A percentile compares a stretch with the other conserved stretches of the same genome.
Conservation (phyloP, 2,329 filamentous ascomycete species). For the Fusarium pseudonygamai region DNA sequence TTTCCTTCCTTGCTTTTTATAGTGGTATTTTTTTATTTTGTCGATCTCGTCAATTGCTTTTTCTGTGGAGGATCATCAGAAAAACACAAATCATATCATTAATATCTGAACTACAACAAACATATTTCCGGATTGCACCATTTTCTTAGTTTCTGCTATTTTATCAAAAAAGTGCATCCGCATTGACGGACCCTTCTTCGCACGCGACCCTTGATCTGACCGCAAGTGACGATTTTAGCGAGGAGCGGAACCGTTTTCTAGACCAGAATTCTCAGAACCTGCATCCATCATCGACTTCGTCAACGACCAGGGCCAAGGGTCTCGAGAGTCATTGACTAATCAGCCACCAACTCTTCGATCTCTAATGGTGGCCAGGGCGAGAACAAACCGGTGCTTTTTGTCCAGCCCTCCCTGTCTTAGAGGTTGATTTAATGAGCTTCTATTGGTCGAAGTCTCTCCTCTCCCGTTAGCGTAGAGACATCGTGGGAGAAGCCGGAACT, state of each 20-base stretch:
- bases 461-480: conserved; percentile 28
- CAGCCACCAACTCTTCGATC: conserved; percentile 26
- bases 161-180: conserved; percentile 9
- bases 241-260: conserved; percentile 32
- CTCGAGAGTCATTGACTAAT: conserved; percentile 27
- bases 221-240: conserved; percentile 32
- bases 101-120: not conserved
- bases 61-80: not conserved
- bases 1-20: conserved; percentile 26
- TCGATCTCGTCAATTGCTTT: conserved; percentile 16
- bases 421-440: conserved; percentile 4
- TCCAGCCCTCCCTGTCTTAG: conserved; percentile 32
- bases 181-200: conserved; percentile 10
- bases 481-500: conserved; percentile 48
- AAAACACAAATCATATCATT: not conserved
- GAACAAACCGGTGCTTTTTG: conserved; percentile 46
- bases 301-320: conserved; percentile 22
- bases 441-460: conserved; percentile 24
- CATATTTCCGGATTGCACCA: not conserved
- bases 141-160: not conserved
- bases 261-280: conserved; percentile 3
- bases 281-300: conserved; percentile 9
- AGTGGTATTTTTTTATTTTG: conserved; percentile 1
- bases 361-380: conserved; percentile 42
- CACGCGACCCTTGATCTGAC: conserved; percentile 32